phyloP scores from a whole-genome alignment of 2,329 filamentous ascomycete species.

The Aspergillus brunneoviolaceus region DNA sequence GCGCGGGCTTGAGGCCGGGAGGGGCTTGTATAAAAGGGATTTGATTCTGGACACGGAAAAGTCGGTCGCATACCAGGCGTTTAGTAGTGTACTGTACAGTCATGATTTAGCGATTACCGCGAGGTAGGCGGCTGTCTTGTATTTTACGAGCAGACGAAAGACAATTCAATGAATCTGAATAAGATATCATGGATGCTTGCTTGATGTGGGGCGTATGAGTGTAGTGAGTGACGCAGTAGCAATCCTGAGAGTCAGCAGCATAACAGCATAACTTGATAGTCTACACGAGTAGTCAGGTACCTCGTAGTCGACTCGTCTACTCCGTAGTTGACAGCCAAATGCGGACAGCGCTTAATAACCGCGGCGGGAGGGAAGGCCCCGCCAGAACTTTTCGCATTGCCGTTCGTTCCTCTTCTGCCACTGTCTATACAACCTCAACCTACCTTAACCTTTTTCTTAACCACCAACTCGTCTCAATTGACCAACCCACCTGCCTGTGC shows the following conservation, averaged over 20 bases:
- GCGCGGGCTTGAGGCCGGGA: not conserved
- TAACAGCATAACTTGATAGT: too few relatives aligned
- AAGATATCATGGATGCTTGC: not conserved
- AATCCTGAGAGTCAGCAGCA: too few relatives aligned
- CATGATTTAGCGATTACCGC: slow-evolving; percentile 1
- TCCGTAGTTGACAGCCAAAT: too few relatives aligned
- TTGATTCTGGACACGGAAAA: not conserved
- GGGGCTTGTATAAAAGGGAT: slow-evolving; percentile 7
- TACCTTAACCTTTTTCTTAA: not conserved
- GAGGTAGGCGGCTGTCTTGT: slow-evolving; percentile 1
- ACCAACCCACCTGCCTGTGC: not conserved
- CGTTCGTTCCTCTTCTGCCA: not conserved
- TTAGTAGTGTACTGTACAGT: not conserved
- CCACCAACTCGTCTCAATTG: not conserved
- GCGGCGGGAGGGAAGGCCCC: not conserved
- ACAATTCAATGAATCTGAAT: not conserved
- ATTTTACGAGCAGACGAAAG: not conserved
- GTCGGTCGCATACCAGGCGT: slow-evolving; percentile 8
- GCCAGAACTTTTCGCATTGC: not conserved
- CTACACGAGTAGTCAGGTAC: too few relatives aligned
- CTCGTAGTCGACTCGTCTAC: too few relatives aligned
- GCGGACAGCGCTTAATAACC: too few relatives aligned
- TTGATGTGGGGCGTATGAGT: too few relatives aligned
- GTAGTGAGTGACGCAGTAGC: too few relatives aligned
- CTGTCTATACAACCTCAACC: not conserved